Conservation (phyloP, 2,329 filamentous ascomycete species). For the Aspergillus sergii region DNA sequence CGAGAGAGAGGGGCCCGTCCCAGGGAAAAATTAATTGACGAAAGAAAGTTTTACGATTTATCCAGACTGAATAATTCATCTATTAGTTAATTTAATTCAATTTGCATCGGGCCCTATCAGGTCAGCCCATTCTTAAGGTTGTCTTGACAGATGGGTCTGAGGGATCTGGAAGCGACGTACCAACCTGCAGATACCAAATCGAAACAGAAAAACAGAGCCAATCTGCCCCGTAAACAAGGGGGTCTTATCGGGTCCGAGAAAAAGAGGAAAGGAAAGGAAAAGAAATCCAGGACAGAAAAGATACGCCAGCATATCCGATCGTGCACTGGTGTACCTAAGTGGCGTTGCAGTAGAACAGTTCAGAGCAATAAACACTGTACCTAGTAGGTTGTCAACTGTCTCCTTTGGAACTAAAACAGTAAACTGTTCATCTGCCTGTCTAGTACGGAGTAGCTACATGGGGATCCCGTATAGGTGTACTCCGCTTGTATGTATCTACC, state of each 20-base stretch:
- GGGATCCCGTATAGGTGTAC: conserved; percentile 9
- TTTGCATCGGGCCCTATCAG: conserved; percentile 5
- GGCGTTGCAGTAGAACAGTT: conserved; percentile 14
- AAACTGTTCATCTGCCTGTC: background rate
- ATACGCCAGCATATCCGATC: background rate
- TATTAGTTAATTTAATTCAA: conserved; percentile 7
- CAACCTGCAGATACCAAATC: conserved; percentile 1
- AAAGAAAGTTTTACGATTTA: background rate
- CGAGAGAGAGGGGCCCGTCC: conserved; percentile 11
- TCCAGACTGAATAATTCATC: conserved; percentile 2
- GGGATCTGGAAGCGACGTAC: conserved; percentile 18
- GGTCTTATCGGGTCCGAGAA: background rate
- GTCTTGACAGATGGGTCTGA: conserved; percentile 32
- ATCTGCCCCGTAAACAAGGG: conserved; percentile 2
- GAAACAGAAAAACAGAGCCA: background rate
- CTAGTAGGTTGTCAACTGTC: background rate
- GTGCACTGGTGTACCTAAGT: background rate
- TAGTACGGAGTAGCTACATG: background rate
- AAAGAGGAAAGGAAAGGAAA: background rate
- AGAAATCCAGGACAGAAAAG: background rate
- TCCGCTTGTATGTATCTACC: conserved; percentile 12
- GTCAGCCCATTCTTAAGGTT: conserved; percentile 23
- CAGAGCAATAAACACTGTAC: conserved; percentile 3
- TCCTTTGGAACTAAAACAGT: background rate
- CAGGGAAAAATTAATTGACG: background rate